A percentile compares a stretch with the other conserved stretches of the same genome.
phyloP scores from a whole-genome alignment of 441 rosid genomes.

The Populus hybrid region DNA sequence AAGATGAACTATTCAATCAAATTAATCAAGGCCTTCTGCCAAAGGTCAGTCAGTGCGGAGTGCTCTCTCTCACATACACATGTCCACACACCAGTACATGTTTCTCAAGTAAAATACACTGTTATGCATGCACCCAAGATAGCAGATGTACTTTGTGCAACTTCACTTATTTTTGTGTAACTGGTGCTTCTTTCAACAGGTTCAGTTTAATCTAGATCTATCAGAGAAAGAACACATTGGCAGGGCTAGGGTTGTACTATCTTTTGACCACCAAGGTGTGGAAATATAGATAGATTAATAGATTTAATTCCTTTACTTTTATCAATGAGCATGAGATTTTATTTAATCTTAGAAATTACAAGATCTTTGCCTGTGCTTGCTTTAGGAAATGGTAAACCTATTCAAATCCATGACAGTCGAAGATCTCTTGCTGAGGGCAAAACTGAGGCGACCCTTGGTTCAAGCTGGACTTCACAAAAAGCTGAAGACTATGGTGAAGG shows the following conservation, averaged over 20 bases:
- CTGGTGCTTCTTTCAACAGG: constrained; percentile 43
- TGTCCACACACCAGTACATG: background rate
- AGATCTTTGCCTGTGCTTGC: constrained; percentile 7
- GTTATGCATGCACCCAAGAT: background rate
- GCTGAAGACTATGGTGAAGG: constrained; percentile 39
- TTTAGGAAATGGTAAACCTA: constrained; percentile 70
- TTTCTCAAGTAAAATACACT: too few relatives aligned
- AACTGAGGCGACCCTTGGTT: constrained; percentile 29
- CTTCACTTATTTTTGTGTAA: background rate
- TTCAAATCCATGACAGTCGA: constrained; percentile 79
- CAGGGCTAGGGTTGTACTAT: constrained; percentile 82
- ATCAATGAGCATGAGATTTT: background rate
- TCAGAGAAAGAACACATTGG: constrained; percentile 77
- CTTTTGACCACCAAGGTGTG: constrained; percentile 95
- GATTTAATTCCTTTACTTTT: background rate
- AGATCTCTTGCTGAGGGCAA: constrained; percentile 44
- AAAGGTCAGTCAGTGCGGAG: constrained; percentile 40
- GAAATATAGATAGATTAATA: background rate
- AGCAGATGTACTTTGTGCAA: background rate
- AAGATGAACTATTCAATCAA: constrained; percentile 22
- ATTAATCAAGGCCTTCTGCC: constrained; percentile 61
- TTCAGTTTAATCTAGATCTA: constrained; percentile 71
- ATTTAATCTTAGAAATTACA: background rate
- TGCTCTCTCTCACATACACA: background rate
- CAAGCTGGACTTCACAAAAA: constrained; percentile 29